Conservation (phyloP, 2,329 filamentous ascomycete species). For the Trichoderma polysporum region DNA sequence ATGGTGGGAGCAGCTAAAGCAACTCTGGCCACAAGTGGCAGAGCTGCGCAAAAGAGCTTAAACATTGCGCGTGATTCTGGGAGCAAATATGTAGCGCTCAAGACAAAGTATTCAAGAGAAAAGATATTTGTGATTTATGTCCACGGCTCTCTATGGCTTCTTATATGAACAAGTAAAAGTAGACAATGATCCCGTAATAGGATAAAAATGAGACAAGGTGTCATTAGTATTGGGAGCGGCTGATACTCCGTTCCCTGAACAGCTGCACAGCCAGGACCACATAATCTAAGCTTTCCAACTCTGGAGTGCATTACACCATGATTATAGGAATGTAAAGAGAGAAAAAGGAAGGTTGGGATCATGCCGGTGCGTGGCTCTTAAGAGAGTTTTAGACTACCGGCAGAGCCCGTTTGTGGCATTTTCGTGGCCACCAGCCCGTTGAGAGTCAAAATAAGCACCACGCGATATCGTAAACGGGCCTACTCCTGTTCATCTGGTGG, state of each 20-base stretch:
- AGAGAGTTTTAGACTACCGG: neutral
- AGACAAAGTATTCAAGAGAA: neutral
- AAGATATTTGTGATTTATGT: neutral
- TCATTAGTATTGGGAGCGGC: neutral
- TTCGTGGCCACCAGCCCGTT: neutral
- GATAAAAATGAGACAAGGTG: neutral
- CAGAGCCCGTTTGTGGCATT: neutral
- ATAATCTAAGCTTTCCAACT: neutral
- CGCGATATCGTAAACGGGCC: neutral
- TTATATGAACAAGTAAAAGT: neutral
- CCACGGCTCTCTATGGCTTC: neutral
- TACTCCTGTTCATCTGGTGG: too few relatives aligned
- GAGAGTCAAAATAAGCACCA: neutral
- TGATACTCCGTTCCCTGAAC: neutral
- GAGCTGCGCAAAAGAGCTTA: slow-evolving; percentile 25
- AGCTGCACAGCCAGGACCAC: neutral
- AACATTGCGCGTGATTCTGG: slow-evolving; percentile 25
- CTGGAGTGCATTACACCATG: neutral
- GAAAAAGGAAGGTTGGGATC: neutral
- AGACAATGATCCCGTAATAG: neutral
- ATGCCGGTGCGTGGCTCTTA: slow-evolving; percentile 3
- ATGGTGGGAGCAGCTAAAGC: slow-evolving; percentile 24
- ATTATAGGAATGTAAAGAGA: neutral
- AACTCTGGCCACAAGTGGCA: slow-evolving; percentile 30
- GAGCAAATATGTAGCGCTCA: neutral